Base-by-base conservation (phyloP, 176 grass and related monocot genomes). In the Oryza nivara region DNA sequence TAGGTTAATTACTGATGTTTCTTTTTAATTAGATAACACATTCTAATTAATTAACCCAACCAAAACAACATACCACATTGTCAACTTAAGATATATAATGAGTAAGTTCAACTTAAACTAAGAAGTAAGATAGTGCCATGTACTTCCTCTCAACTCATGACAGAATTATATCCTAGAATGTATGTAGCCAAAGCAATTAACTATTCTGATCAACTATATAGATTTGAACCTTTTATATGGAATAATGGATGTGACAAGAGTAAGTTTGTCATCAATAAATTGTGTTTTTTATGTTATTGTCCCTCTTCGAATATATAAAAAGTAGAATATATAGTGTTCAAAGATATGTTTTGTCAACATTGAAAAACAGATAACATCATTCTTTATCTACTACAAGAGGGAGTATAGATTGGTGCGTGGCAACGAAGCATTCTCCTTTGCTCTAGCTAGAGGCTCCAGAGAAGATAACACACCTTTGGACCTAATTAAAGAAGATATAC, bases 401-500 rank as follows among this genome's bases (percentile, higher is more conserved):
- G 13, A 16, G n/a, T 16, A 47, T 10, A 73, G 6, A 32, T 68
- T 68, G 68, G 71, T 75, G 72, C 8, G 6, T 84, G 19, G 28
- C 44, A 67, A 67, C 17, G 9, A 49, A 83, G 13, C 12, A 74
- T 84, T 75, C 30, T 67, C 60, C 64, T 75, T 66, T 49, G 11
- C 44, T 51, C 82, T 9, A 13, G 36, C 82, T 9, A 13, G 36
- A n/a, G 25, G 70, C 2, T 9, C 17, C 26, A 41, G 67, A 66
- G 12, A 67, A 83, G 17, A 51, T 51, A 2, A 73, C 44, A 73
- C 44, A 67, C 19, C 61, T 67, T 84, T 75, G 46, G 60, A 67
- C 82, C 82, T 67, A 84, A 75, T 35, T 52, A 84, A 67, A 75
- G 61, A 40, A 76, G 30, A 32, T 15, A 84, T 76, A 43, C 82